Percentiles rank a stretch among this genome's conserved stretches.
Evolutionary conservation across 2,329 filamentous ascomycete species (phyloP).

Genomic region (Colletotrichum chrysophilum): DNA sequence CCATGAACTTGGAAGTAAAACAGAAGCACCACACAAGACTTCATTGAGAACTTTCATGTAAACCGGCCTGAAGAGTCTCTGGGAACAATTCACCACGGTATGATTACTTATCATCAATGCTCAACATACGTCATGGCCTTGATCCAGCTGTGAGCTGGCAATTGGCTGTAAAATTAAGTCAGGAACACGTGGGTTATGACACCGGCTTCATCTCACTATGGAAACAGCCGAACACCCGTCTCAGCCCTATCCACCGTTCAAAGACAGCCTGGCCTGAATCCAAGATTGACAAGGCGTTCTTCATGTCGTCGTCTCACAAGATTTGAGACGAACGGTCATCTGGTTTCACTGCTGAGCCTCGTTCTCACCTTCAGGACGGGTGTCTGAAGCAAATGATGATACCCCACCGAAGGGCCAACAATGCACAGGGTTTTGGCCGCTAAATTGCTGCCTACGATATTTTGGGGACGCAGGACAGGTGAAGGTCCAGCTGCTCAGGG

Average conservation of each 20-base stretch:
- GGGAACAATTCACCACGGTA: background rate
- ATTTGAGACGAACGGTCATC: background rate
- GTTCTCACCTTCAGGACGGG: background rate
- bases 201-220: background rate
- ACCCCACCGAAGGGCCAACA: background rate
- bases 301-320: background rate
- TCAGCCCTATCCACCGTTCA: background rate
- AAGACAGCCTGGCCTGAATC: background rate
- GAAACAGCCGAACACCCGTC: background rate
- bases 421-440: background rate
- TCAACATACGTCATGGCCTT: background rate
- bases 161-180: background rate
- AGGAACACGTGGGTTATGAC: background rate
- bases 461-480: background rate
- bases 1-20: too few species aligned
- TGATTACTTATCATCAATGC: background rate
- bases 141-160: background rate
- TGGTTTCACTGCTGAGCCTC: background rate
- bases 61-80: background rate
- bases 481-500: background rate
- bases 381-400: background rate
- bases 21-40: background rate
- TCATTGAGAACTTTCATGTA: background rate
- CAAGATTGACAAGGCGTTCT: background rate
- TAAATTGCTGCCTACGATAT: background rate